Conservation (phyloP, 441 rosid genomes). For the Omphalea diandra region DNA sequence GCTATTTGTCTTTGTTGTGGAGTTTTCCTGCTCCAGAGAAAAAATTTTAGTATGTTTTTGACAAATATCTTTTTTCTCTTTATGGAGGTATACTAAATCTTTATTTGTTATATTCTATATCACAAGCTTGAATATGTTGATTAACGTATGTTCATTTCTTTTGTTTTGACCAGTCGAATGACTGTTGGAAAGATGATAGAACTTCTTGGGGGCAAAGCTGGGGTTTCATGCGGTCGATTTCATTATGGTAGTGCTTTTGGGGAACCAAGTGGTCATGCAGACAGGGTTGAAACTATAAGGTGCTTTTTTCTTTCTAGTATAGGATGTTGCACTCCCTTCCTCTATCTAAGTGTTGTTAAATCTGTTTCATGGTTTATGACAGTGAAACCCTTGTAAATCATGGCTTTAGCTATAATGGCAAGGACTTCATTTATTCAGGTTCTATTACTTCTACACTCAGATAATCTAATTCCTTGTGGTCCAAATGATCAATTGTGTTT, state of each 20-base stretch:
- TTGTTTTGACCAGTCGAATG: conserved; percentile 69
- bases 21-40: neutral
- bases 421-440: conserved; percentile 97
- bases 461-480: neutral
- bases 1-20: neutral
- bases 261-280: conserved; percentile 94
- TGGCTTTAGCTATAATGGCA: conserved; percentile 91
- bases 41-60: conserved; percentile 2
- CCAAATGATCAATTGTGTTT: neutral
- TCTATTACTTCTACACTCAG: conserved; percentile 12
- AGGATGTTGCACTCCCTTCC: neutral
- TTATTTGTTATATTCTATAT: neutral
- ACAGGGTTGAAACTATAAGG: conserved; percentile 86
- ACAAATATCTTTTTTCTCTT: neutral
- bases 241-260: conserved; percentile 99
- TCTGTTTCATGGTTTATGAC: conserved; percentile 23
- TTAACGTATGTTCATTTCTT: neutral
- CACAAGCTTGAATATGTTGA: neutral
- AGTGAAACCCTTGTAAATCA: conserved; percentile 76
- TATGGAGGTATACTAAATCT: neutral
- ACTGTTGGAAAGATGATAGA: conserved; percentile 99
- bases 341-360: conserved; percentile 4
- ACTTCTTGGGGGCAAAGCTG: conserved; percentile 96
- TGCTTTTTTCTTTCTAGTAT: conserved; percentile 16
- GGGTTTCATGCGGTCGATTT: conserved; percentile 81